A percentile compares a stretch with the other conserved stretches of the same genome.
phyloP scores from a whole-genome alignment of 768 basidiomycete species.

The Mycena albidolilacea region DNA sequence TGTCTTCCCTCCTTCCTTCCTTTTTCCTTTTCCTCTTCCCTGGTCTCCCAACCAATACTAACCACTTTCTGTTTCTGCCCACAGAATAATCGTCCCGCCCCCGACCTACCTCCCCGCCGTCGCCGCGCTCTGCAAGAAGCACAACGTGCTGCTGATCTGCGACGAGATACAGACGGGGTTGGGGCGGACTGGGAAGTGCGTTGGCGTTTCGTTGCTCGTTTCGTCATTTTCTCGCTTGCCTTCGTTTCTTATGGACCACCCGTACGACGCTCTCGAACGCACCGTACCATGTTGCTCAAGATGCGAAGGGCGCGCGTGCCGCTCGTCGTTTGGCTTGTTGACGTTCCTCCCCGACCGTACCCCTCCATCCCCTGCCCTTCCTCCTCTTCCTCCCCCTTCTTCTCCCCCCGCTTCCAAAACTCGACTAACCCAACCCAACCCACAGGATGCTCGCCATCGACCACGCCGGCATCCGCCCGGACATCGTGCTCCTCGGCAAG shows the following conservation, averaged over 20 bases:
- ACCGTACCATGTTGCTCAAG: no score
- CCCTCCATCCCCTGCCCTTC: no score
- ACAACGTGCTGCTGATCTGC: conserved; percentile 96
- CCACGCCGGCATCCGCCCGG: conserved; percentile 90
- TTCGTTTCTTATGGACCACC: no score
- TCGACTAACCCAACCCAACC: neutral
- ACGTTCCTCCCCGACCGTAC: no score
- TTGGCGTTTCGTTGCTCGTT: neutral
- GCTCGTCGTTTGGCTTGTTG: no score
- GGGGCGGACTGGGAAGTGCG: conserved; percentile 79
- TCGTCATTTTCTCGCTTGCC: no score
- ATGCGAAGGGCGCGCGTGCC: no score
- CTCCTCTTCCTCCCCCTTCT: no score
- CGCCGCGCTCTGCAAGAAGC: conserved; percentile 88
- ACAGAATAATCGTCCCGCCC: conserved; percentile 92
- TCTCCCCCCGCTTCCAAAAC: no score
- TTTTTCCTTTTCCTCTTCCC: conserved; percentile 2
- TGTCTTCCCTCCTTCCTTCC: no score
- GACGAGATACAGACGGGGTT: conserved; percentile 99
- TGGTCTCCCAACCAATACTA: neutral
- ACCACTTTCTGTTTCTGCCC: conserved; percentile 8
- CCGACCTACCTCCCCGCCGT: conserved; percentile 87
- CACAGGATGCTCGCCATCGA: conserved; percentile 90
- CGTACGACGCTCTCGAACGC: no score
- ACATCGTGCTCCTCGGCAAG: conserved; percentile 94